Percentiles rank a stretch among this genome's conserved stretches.
These are phyloP conservation scores for Phytophthora cryptogea DNA, from an alignment of 352 stramenopile genomes.

Conservation along the genomic window DNA sequence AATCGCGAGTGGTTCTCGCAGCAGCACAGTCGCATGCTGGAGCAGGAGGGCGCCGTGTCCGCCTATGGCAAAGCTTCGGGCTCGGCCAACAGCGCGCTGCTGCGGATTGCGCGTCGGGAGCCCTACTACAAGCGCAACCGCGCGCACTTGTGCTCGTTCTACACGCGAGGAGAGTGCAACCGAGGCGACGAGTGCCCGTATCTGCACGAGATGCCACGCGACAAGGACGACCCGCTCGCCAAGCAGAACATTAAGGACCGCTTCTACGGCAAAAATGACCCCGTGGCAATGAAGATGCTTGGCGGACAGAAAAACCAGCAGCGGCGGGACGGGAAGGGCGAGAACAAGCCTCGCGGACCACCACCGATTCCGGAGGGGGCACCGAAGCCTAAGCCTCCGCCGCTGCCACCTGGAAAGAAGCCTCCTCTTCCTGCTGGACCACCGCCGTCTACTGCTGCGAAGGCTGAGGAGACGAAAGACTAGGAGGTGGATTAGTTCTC, in stretches of 20 bases:
- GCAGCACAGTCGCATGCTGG: conserved; percentile 90
- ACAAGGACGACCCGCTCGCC: conserved; percentile 92
- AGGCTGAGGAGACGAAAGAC: conserved; percentile 31
- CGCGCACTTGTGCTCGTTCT: conserved; percentile 95
- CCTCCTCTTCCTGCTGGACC: conserved; percentile 66
- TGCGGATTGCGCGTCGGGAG: conserved; percentile 84
- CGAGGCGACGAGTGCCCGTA: conserved; percentile 93
- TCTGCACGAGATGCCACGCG: conserved; percentile 93
- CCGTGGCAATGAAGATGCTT: conserved; percentile 92
- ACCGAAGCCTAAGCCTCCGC: conserved; percentile 62
- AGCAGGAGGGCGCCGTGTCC: conserved; percentile 88
- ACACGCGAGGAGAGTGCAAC: conserved; percentile 93
- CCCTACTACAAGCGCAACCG: conserved; percentile 93
- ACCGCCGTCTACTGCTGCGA: conserved; percentile 33
- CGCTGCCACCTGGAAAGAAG: conserved; percentile 57
- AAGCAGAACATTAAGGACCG: conserved; percentile 97
- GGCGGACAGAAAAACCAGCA: conserved; percentile 32
- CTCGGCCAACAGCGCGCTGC: conserved; percentile 69
- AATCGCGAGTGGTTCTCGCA: conserved; percentile 96
- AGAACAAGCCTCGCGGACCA: conserved; percentile 23
- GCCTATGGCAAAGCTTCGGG: conserved; percentile 84
- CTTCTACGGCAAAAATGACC: conserved; percentile 95
- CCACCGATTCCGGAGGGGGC: conserved; percentile 24
- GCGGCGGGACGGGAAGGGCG: conserved; percentile 29
- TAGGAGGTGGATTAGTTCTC: conserved; percentile 25